Base-by-base conservation (phyloP, 345 rosid species). In the Arabis alpina region DNA sequence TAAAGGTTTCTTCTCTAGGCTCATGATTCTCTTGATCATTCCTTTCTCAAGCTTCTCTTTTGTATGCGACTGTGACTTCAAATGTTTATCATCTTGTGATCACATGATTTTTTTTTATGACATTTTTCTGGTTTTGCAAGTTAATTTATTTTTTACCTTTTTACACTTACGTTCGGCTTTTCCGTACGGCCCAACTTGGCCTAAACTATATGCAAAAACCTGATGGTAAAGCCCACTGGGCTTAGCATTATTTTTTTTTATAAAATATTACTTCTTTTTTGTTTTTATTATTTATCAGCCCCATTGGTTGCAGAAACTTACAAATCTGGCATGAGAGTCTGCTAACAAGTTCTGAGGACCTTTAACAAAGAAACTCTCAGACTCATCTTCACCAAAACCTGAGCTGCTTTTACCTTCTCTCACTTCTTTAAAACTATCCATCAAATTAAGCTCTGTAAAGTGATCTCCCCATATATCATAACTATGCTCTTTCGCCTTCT, bases 391-490 rank as follows among this genome's bases (percentile, higher is more conserved):
- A 50, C 67, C 70, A 60, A 64, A 69, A 56, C 72, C 56, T 15
- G 79, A 72, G 75, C 65, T 78, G 73, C 71, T 81, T 56, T 71
- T 76, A 71, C 80, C 71, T n/a, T 77, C 76, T 40, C 59, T 64
- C 63, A 61, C 83, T 63, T 81, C 83, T 64, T 70, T 79, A 48
- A 77, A 76, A 72, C 73, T 56, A 71, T 74, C 84, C 68, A 47
- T 61, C 48, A 79, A 60, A 76, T 66, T 62, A 50, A 90, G 85
- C 32, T 82, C 79, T 54, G 87, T 79, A 69, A 89, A 77, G 81
- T 87, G 98, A 66, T 89, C 87, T 28, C 97, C 96, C 98, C 93
- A 93, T 6, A 93, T 93, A 73, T 91, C 92, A 30, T 91, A 91
- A 10, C 64, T 75, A 76, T 82, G 81, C 57, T 80, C 80, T 50